Evolutionary conservation across 2,329 filamentous ascomycete genomes (phyloP), one percentile per base, ranked within the genome.

Genomic region (Periconia sp.): DNA sequence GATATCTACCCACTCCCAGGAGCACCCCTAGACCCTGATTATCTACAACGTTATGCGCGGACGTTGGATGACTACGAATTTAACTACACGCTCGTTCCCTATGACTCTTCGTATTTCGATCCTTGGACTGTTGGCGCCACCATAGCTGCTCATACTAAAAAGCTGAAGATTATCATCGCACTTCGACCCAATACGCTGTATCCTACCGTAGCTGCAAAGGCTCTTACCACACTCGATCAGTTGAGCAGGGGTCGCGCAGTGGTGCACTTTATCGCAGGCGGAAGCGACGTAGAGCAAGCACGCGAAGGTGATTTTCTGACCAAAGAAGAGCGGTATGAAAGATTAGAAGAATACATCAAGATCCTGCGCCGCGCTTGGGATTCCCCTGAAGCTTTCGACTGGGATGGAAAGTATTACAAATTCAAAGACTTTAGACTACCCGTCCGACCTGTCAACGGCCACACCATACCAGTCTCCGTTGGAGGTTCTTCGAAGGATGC

Each of bases 261-360:
- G 0, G 84, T 85, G 11, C 84, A 86, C 61, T 85, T 86, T 62
- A 86, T 86, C 57, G 84, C 84, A 0, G 84, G 84, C 27, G 84
- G 84, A 45, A 84, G 78, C 52, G 84, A 86, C 50, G 79, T 69
- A 2, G 84, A 86, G 56, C 84, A 86, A 66, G 82, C 82, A 1
- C 77, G 76, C 23, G 84, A 86, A 64, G 84, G 84, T 11, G 84
- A 86, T 57, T 85, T 84, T 61, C 62, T 85, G 1, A 75, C 62
- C 64, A 86, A 86, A 62, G 78, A 81, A 10, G 72, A 85, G 63
- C 79, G 84, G 9, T 86, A 86, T 58, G 81, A 63, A 10, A 79
- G 84, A 0, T 72, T 84, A 6, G 83, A 85, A 64, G 84, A 86
- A 58, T 86, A 86, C 69, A 85, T 86, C 73, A 76, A 75, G 56